Conservation (phyloP, 441 rosid genomes). For the Viola pubescens region DNA sequence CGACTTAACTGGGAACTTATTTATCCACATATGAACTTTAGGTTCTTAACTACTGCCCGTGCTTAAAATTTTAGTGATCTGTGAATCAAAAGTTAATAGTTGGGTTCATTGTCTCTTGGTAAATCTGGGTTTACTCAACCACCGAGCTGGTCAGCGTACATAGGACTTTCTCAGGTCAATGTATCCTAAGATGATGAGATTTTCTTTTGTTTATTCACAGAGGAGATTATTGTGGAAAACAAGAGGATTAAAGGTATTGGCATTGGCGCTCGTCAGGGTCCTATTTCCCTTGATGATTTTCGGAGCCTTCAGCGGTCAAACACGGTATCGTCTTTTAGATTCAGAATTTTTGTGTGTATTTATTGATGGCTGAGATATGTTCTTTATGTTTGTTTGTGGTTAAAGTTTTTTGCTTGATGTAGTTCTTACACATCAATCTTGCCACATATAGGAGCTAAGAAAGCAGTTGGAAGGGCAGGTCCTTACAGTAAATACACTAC, state of each 20-base stretch:
- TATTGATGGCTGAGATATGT: conserved; percentile 10
- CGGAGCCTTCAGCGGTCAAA: conserved; percentile 92
- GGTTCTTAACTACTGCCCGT: neutral
- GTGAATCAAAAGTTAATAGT: neutral
- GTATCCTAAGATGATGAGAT: neutral
- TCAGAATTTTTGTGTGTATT: conserved; percentile 4
- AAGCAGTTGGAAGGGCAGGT: conserved; percentile 86
- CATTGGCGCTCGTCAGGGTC: conserved; percentile 91
- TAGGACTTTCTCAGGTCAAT: neutral
- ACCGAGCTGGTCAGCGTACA: no score
- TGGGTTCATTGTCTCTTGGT: no score
- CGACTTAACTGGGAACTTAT: neutral
- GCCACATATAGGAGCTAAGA: conserved; percentile 65
- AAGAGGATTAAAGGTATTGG: conserved; percentile 86
- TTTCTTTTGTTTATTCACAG: conserved; percentile 27
- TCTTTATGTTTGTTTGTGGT: neutral
- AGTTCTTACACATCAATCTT: conserved; percentile 1
- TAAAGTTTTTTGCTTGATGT: neutral
- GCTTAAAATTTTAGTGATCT: neutral
- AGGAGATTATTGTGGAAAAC: conserved; percentile 48
- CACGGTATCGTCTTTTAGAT: conserved; percentile 36
- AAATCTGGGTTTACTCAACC: no score
- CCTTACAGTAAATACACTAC: conserved; percentile 54
- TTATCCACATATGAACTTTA: neutral
- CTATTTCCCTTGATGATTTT: conserved; percentile 92